phyloP scores from a whole-genome alignment of 257 asterid species.

The Solanum bulbocastanum region DNA sequence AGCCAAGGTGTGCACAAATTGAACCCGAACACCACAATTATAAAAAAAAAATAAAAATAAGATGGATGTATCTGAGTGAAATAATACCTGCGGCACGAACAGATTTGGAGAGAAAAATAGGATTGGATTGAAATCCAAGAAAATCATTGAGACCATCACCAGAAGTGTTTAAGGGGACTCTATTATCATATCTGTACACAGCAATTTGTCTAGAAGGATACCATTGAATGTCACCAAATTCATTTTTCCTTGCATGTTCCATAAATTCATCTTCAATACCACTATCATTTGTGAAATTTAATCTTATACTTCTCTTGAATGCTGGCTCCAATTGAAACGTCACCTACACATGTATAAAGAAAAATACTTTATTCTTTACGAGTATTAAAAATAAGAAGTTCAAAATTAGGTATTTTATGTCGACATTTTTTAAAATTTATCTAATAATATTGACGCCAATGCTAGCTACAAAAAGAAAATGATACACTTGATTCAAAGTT shows the following conservation, averaged over 20 bases:
- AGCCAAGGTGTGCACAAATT: no score
- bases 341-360: constrained; percentile 22
- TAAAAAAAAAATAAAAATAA: no score
- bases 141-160: constrained; percentile 79
- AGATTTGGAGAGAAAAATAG: constrained; percentile 26
- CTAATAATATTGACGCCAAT: no score
- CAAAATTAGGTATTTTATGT: neutral
- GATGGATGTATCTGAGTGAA: neutral
- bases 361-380: neutral
- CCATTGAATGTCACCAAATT: constrained; percentile 89
- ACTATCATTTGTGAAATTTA: constrained; percentile 50
- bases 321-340: constrained; percentile 52
- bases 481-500: neutral
- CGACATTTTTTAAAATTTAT: no score
- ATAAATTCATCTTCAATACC: constrained; percentile 40
- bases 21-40: no score
- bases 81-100: constrained; percentile 52
- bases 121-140: constrained; percentile 71
- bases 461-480: no score
- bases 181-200: constrained; percentile 59
- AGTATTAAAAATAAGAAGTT: neutral
- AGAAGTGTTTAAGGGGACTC: constrained; percentile 35
- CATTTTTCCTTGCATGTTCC: constrained; percentile 49
- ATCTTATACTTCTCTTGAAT: constrained; percentile 59
- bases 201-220: constrained; percentile 70